Evolutionary conservation across 2,329 filamentous ascomycete species (phyloP), one percentile per base, ranked within the genome.

Genomic region (Periglandula ipomoeae): DNA sequence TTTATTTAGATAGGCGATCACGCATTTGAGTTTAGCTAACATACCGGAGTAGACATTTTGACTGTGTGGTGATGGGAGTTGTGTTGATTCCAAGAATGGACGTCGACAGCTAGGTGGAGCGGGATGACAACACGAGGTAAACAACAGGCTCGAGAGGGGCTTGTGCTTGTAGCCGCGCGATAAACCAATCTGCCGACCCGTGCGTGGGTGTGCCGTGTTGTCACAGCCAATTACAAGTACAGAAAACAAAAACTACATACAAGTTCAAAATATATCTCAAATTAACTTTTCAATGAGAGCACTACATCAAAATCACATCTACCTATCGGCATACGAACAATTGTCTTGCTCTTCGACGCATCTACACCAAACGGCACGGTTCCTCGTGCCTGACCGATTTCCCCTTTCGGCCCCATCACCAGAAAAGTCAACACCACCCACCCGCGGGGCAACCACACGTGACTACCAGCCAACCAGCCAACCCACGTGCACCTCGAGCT

Each of bases 41-140:
- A 46, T 63, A 69, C 66, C 56, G 66, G 65, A 58, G 65, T 65
- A 56, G 65, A 61, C 66, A 69, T 69, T 43, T 58, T 65, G 59
- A 51, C 50, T 44, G 56, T 48, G 34, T 44, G 49, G 26, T 44
- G 43, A 44, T 35, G 46, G 24, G 44, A 44, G 43, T 32, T 38
- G 15, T 48, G 50, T 55, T 51, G 52, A 34, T 41, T 20, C 20
- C 46, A 35, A 41, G 17, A 27, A 3, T 4, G 27, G 30, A 43
- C 46, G 30, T 5, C 10, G 22, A 9, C n/a, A 38, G 17, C 22
- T n/a, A 17, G 30, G 20, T 47, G 45, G 45, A 34, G 45, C 45
- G 37, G 20, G 26, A 46, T 23, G 24, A 19, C 24, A 27, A 32
- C n/a, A 27, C 40, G 30, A 30, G 11, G 32, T 32, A 41, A 41